A percentile compares a stretch with the other conserved stretches of the same genome.
Evolutionary conservation across 2,329 filamentous ascomycete species (phyloP).

Genomic region (Huntiella abstrusa): DNA sequence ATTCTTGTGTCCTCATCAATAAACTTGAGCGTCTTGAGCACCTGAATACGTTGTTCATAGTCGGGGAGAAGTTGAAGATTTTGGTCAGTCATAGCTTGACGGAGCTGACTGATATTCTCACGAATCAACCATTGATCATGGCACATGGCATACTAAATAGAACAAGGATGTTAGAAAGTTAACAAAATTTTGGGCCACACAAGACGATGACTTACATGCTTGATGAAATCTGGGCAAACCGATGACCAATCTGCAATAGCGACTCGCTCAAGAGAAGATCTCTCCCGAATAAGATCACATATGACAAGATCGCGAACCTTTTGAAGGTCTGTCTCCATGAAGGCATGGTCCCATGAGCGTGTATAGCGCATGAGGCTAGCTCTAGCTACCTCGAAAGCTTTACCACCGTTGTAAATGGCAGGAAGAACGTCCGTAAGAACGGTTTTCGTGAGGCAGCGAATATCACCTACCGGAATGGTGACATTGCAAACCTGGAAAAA

Average conservation of each 20-base stretch:
- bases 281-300: constrained; percentile 58
- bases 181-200: neutral
- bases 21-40: constrained; percentile 80
- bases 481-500: constrained; percentile 42
- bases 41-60: constrained; percentile 85
- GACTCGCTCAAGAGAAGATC: constrained; percentile 41
- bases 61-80: constrained; percentile 90
- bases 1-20: constrained; percentile 76
- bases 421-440: constrained; percentile 39
- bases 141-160: constrained; percentile 65
- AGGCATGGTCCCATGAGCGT: constrained; percentile 33
- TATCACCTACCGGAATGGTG: constrained; percentile 53
- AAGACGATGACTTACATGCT: constrained; percentile 47
- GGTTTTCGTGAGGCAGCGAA: constrained; percentile 70
- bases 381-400: constrained; percentile 35
- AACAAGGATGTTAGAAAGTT: neutral
- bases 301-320: constrained; percentile 68
- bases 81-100: constrained; percentile 82
- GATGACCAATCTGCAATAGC: constrained; percentile 48
- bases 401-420: constrained; percentile 36
- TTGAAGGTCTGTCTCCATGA: constrained; percentile 69
- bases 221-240: constrained; percentile 59
- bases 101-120: constrained; percentile 75
- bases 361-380: constrained; percentile 55
- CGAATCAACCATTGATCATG: constrained; percentile 94